Evolutionary conservation across 257 asterid genomes (phyloP), one percentile per base, ranked within the genome.

Genomic region (Nicotiana sylvestris): DNA sequence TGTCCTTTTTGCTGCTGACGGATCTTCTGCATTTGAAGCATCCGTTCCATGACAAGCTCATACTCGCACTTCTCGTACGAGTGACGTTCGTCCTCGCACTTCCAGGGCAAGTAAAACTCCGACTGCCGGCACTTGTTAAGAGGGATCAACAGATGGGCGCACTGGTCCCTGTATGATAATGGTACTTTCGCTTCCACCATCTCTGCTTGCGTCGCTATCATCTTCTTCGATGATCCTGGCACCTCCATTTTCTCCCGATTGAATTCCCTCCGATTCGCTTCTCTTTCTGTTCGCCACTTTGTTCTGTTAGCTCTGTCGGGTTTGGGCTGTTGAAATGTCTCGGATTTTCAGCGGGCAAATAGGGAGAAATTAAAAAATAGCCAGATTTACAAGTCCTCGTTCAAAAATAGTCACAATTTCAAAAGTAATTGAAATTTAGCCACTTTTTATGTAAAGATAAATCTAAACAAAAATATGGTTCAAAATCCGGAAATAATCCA

Each of bases 1-100:
- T 60, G 90, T 82, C 16, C 89, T 3, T 55, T 43, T 8, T 43
- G 49, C 49, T 87, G 91, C 86, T 90, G 93, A 18, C 98, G 97
- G 90, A 93, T 91, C 95, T 93, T 93, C 98, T 91, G 95, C 99
- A 93, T 91, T 90, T 93, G 97, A 25, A 95, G 97, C 98, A 95
- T 93, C 83, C 98, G 91, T 80, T 95, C 98, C 99, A 95, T 95
- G 21, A 95, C 95, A 81, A 95, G 98, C 88, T 93, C 98, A 92
- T 95, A 95, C 70, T 82, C 97, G 82, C 99, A 95, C 87, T 95
- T 95, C 88, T 95, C 97, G 15, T 95, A 95, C 46, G 90, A 11
- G 83, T 92, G 98, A 85, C 98, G 96, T 87, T 93, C 97, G 9
- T 85, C 37, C 84, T 86, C 97, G 86, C 98, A 93, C 90, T 95